These are phyloP conservation scores for Rhodamnia rubescens DNA, from an alignment of 345 rosid species.

Conservation along the genomic window DNA sequence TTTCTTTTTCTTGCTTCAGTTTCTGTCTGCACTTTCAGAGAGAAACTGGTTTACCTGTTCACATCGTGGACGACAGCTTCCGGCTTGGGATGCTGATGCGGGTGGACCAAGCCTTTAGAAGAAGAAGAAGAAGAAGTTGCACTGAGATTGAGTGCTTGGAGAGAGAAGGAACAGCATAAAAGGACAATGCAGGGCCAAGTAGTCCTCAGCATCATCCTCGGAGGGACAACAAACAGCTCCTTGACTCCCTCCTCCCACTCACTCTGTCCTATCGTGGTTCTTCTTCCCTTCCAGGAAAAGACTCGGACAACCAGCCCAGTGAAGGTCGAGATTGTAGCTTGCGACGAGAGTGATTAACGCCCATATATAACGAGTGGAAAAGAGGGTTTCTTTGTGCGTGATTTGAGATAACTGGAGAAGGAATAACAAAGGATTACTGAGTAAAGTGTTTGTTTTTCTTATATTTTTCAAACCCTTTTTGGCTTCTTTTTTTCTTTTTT, in stretches of 20 bases:
- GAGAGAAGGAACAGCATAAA: neutral
- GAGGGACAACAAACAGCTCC: neutral
- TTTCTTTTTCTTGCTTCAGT: neutral
- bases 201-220: neutral
- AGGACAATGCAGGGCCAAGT: neutral
- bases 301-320: neutral
- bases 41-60: neutral
- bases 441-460: neutral
- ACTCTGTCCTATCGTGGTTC: neutral
- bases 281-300: neutral
- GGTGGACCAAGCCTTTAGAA: neutral
- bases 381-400: too few species aligned
- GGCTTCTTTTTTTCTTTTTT: too few species aligned
- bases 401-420: neutral
- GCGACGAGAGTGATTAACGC: neutral
- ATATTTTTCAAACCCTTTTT: neutral
- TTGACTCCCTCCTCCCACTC: neutral
- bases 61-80: neutral
- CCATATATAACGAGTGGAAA: neutral
- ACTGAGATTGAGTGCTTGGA: neutral
- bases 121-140: neutral
- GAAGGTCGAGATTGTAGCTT: neutral
- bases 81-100: conserved; percentile 6
- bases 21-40: neutral
- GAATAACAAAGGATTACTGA: neutral